These are phyloP conservation scores for Xylaria sp. DNA, from an alignment of 2,329 filamentous ascomycete genomes.

Conservation along the genomic window DNA sequence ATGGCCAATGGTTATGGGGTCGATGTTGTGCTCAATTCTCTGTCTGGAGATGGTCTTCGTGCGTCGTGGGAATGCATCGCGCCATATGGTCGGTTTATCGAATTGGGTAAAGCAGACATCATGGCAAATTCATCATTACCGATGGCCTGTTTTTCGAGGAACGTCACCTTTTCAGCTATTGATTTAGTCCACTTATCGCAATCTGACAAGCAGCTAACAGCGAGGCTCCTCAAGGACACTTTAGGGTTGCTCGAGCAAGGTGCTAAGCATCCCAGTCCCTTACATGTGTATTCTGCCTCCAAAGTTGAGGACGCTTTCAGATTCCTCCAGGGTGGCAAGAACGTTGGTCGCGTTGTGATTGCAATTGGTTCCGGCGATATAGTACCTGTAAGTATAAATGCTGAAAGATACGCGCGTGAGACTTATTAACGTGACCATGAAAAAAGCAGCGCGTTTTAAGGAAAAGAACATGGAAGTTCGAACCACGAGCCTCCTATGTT, in stretches of 20 bases:
- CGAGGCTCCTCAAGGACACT: slow-evolving; percentile 33
- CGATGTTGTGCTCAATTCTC: slow-evolving; percentile 51
- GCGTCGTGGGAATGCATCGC: slow-evolving; percentile 53
- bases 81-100: slow-evolving; percentile 52
- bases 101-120: slow-evolving; percentile 53
- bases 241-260: slow-evolving; percentile 37
- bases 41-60: slow-evolving; percentile 48
- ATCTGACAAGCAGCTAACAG: slow-evolving; percentile 32
- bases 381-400: slow-evolving; percentile 43
- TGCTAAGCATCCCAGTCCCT: slow-evolving; percentile 38
- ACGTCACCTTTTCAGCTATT: slow-evolving; percentile 43
- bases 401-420: neutral
- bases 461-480: slow-evolving; percentile 42
- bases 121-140: slow-evolving; percentile 51
- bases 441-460: slow-evolving; percentile 41
- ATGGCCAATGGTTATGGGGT: slow-evolving; percentile 49
- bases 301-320: slow-evolving; percentile 43
- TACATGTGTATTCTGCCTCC: slow-evolving; percentile 42
- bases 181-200: slow-evolving; percentile 41
- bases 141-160: slow-evolving; percentile 53
- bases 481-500: slow-evolving; percentile 45
- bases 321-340: slow-evolving; percentile 42
- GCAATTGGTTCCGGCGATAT: slow-evolving; percentile 39
- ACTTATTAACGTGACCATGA: neutral
- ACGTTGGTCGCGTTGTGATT: slow-evolving; percentile 43